Base-by-base conservation (phyloP, 306 rosid genomes). In the Acacia crassicarpa region DNA sequence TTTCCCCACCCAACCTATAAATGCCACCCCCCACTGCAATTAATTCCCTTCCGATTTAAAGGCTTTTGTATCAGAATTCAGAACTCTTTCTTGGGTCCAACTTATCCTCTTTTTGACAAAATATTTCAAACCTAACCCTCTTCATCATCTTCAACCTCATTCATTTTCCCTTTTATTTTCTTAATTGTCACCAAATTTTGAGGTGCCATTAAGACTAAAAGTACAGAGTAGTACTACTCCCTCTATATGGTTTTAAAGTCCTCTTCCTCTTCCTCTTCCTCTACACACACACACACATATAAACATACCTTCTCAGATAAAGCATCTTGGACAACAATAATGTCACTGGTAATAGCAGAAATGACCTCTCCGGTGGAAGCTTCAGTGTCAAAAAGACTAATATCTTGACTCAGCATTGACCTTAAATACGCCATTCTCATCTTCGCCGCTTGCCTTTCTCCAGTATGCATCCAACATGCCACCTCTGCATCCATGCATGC, bases 391-490 rank as follows among this genome's bases (percentile, higher is more conserved):
- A 94, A 94, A 8, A 92, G 89, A 77, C 93, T 92, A 16, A 92
- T 89, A 76, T 94, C 98, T 89, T 94, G 97, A 78, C 72, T 89
- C 76, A 94, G 78, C 98, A 94, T 89, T 58, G 97, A 82, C 65
- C 85, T 92, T 82, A 94, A 77, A 81, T 94, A 94, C 27, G 94
- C 97, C 96, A 92, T 91, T 41, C 98, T 92, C 94, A 94, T 94
- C 82, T 94, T 94, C 22, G 93, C 96, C 11, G 93, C 97, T 85
- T 94, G 98, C 20, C 98, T 84, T 70, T 94, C 98, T 4, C 98
- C 98, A 7, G 94, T 92, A 27, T 94, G 89, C 98, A 94, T 94
- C 98, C 98, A 94, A 83, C 98, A 94, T 46, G 97, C 98, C 89
- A 94, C 98, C 96, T 94, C 98, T 94, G 9, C 17, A 48, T 48